Base-by-base conservation (phyloP, 805 yeast species). In the Phaffomyces antillensis region DNA sequence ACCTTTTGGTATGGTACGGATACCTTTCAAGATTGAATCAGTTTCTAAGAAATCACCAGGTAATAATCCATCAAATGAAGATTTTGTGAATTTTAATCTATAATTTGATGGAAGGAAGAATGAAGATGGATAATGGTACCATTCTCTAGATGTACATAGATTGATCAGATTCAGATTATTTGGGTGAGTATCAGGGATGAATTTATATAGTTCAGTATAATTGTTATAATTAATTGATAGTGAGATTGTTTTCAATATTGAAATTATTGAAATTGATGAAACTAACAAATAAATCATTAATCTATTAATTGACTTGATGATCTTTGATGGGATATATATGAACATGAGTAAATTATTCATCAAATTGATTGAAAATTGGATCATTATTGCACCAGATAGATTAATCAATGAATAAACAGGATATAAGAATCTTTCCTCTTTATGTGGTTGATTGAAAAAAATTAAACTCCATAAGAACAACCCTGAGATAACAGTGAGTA, bases 81-180 rank as follows among this genome's bases (percentile, higher is more conserved):
- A 81, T 45, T 72, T 67, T 10, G 86, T 77, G 61, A 87, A 91
- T 54, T 70, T 69, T 23, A 88, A 66, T 52, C 96, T 67, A 54
- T 72, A 72, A 46, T 77, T 68, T 5, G 76, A 73, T 4, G 86
- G 81, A 23, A 91, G 66, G 58, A 90, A 87, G 60, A 89, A 86
- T 0, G 96, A 89, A 1, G 86, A 80, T 10, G 98, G 96, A 63
- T 70, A 90, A 58, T 91, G 85, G 58, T 87, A 88, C 97, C 97
- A 90, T 65, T 91, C 97, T 47, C 96, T 75, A 3, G 96, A 97
- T n/a, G 85, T 72, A 63, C 98, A 91, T 0, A 91, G 3, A 8
- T 32, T 32, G 3, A 32, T 17, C 7, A 28, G 4, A 10, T 32
- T 17, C 7, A 28, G 4, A 10, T 32, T 31, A n/a, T 12, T 33